A percentile compares a stretch with the other conserved stretches of the same genome.
phyloP scores from a whole-genome alignment of 2,329 filamentous ascomycete genomes.

The Sarocladium strictum region DNA sequence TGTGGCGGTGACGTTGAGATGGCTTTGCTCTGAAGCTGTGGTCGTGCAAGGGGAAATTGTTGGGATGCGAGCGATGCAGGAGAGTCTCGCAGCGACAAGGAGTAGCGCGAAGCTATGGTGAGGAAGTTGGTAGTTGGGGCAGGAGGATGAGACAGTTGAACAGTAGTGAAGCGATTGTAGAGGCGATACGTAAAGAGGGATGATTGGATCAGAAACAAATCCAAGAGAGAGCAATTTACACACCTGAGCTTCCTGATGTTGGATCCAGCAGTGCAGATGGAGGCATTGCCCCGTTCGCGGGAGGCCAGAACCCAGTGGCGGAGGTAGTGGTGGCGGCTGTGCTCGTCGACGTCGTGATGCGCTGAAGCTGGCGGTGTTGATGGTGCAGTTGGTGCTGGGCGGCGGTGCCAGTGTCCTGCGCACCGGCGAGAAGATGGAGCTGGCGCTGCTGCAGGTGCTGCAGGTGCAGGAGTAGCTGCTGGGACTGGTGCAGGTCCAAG shows the following conservation, averaged over 20 bases:
- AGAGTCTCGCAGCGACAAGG: too few species aligned
- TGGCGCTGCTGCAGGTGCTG: slow-evolving; percentile 3
- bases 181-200: background rate
- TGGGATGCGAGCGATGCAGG: slow-evolving; percentile 1
- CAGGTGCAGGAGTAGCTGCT: background rate
- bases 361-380: slow-evolving; percentile 1
- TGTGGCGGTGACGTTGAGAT: background rate
- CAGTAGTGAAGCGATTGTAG: background rate
- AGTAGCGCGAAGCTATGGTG: background rate
- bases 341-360: too few species aligned
- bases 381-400: background rate
- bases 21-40: background rate
- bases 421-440: background rate
- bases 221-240: background rate
- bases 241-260: slow-evolving; percentile 6
- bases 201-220: background rate
- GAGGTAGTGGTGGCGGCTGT: too few species aligned
- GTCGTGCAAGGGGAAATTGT: slow-evolving; percentile 2
- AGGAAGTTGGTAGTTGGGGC: background rate
- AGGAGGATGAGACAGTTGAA: background rate
- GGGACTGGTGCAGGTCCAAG: background rate
- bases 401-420: background rate
- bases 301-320: background rate
- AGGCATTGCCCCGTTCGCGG: slow-evolving; percentile 6
- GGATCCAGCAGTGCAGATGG: slow-evolving; percentile 7